A percentile compares a stretch with the other conserved stretches of the same genome.
Conservation (phyloP, 345 rosid genomes). For the Populus nigra region DNA sequence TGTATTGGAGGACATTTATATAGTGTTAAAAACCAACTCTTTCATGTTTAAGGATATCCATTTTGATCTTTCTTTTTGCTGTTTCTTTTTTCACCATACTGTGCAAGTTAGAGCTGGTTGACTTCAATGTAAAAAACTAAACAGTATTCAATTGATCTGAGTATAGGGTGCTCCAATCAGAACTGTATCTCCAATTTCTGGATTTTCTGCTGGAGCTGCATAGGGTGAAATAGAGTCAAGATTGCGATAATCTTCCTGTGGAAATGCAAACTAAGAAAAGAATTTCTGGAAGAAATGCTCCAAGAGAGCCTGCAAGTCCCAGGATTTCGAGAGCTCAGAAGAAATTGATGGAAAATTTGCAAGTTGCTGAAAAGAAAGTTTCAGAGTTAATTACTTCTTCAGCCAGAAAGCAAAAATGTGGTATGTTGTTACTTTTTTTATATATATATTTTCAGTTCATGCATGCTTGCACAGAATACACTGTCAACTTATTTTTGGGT, state of each 20-base stretch:
- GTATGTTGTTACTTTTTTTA: slow-evolving; percentile 22
- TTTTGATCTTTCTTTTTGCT: background rate
- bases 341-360: slow-evolving; percentile 48
- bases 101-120: background rate
- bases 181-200: background rate
- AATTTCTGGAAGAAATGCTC: slow-evolving; percentile 46
- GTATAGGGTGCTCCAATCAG: background rate
- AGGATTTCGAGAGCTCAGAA: slow-evolving; percentile 50
- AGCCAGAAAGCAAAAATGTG: slow-evolving; percentile 49
- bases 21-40: no score
- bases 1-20: background rate
- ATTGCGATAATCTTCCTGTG: background rate
- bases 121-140: background rate
- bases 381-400: slow-evolving; percentile 66
- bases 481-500: background rate
- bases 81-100: background rate
- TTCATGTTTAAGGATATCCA: background rate
- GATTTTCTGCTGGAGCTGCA: background rate
- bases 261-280: slow-evolving; percentile 67
- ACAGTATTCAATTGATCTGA: background rate
- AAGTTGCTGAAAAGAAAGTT: slow-evolving; percentile 46
- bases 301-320: slow-evolving; percentile 44
- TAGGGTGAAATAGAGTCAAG: slow-evolving; percentile 6
- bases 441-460: background rate
- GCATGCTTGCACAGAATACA: background rate